Conservation (phyloP, 192 early-diverging fungal genomes). For the Irineochytrium annulatum region DNA sequence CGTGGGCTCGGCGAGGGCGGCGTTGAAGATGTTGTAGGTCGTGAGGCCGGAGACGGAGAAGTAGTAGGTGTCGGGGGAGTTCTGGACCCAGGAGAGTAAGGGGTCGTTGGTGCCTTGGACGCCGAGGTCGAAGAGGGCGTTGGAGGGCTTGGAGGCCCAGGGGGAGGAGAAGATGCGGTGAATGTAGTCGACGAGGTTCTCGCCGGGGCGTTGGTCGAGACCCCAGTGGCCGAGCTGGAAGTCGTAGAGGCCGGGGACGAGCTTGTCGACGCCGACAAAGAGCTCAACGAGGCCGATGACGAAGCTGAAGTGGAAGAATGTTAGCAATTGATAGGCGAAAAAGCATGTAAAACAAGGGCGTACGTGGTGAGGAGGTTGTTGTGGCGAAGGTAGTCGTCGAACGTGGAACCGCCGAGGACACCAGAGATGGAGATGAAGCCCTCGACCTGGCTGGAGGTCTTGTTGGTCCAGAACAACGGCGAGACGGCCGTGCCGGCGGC, state of each 20-base stretch:
- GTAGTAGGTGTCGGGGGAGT: constrained; percentile 19
- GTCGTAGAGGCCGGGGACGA: constrained; percentile 5
- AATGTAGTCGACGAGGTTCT: constrained; percentile 9
- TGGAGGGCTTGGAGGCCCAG: constrained; percentile 13
- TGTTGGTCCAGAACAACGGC: constrained; percentile 26
- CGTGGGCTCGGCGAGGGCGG: background rate
- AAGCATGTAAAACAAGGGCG: no score
- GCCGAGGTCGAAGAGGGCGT: constrained; percentile 19
- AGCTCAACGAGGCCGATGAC: background rate
- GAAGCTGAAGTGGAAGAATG: no score
- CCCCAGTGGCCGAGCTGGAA: constrained; percentile 25
- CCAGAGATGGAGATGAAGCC: constrained; percentile 9
- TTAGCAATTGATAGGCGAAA: no score
- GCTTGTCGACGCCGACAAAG: constrained; percentile 17
- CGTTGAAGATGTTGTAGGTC: background rate
- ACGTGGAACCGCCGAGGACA: constrained; percentile 15
- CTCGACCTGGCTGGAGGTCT: constrained; percentile 9
- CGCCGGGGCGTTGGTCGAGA: constrained; percentile 3
- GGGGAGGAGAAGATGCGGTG: constrained; percentile 7
- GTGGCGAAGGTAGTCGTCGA: constrained; percentile 10
- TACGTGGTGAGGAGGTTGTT: background rate
- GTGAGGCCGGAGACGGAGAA: constrained; percentile 15
- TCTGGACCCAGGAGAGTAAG: constrained; percentile 16
- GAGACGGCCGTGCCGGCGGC: constrained; percentile 2
- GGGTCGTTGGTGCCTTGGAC: background rate